These are phyloP conservation scores for Mycena floridula DNA, from an alignment of 768 basidiomycete species.

Conservation along the genomic window DNA sequence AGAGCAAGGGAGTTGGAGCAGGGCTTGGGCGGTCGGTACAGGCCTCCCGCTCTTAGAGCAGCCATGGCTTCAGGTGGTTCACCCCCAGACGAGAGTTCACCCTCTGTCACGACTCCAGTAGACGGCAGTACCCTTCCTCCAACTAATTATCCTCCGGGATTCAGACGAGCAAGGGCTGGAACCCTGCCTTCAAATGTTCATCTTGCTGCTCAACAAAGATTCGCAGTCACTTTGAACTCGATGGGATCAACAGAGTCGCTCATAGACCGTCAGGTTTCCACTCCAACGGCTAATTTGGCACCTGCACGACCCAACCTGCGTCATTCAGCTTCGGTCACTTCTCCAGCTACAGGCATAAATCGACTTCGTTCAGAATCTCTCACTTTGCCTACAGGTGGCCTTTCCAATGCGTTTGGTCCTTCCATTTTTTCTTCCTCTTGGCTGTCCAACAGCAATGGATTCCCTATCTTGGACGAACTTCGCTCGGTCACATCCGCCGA, in stretches of 20 bases:
- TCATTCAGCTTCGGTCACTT: conserved; percentile 68
- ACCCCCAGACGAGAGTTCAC: conserved; percentile 61
- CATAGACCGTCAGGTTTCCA: conserved; percentile 42
- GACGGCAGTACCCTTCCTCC: conserved; percentile 58
- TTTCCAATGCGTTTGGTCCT: conserved; percentile 80
- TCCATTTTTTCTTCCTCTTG: conserved; percentile 89
- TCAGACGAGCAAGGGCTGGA: conserved; percentile 93
- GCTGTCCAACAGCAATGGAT: conserved; percentile 58
- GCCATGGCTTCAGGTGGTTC: conserved; percentile 62
- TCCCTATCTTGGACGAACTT: conserved; percentile 71
- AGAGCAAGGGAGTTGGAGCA: conserved; percentile 87
- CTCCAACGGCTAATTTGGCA: conserved; percentile 34
- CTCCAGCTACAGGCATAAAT: conserved; percentile 51
- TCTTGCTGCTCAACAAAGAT: conserved; percentile 71
- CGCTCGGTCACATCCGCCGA: conserved; percentile 77
- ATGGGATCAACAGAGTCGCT: conserved; percentile 40
- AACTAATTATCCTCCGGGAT: conserved; percentile 78
- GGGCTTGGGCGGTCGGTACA: conserved; percentile 59
- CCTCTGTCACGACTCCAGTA: conserved; percentile 50
- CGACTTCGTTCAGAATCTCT: conserved; percentile 91
- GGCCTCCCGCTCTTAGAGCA: conserved; percentile 76
- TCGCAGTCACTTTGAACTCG: conserved; percentile 60
- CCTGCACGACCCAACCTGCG: conserved; percentile 62
- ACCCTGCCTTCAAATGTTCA: conserved; percentile 96
- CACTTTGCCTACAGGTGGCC: conserved; percentile 72